Conservation (phyloP, 2,329 filamentous ascomycete species). For the Pezizomycotina sp. region DNA sequence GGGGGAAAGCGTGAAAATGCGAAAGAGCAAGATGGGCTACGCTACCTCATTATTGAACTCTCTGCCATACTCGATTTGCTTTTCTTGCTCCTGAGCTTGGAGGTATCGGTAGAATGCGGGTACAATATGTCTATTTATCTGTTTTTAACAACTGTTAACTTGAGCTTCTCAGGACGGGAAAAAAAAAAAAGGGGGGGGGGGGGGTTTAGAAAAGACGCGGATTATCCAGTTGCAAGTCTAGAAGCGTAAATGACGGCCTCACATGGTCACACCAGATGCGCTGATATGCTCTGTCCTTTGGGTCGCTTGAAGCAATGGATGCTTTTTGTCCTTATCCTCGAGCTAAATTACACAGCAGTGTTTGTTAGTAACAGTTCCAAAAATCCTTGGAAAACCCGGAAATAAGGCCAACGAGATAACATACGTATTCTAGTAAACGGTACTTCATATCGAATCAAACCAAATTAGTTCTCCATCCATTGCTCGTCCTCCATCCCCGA, state of each 20-base stretch:
- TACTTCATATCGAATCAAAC: no score
- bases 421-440: constrained; percentile 72
- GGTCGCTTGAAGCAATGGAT: constrained; percentile 48
- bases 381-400: constrained; percentile 1
- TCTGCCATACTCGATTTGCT: constrained; percentile 42
- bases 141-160: constrained; percentile 1
- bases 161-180: not conserved
- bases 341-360: constrained; percentile 35
- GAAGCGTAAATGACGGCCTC: constrained; percentile 26
- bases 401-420: constrained; percentile 22
- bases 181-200: not conserved
- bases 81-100: constrained; percentile 43
- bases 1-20: constrained; percentile 3
- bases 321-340: constrained; percentile 51
- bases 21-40: constrained; percentile 13
- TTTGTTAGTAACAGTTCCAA: not conserved
- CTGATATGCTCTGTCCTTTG: constrained; percentile 54
- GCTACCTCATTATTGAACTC: constrained; percentile 49
- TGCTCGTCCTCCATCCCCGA: no score
- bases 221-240: not conserved
- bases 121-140: constrained; percentile 62
- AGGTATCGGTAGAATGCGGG: constrained; percentile 61
- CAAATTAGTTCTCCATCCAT: no score
- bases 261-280: constrained; percentile 70
- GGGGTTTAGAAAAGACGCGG: not conserved